Conservation (phyloP, 768 basidiomycete genomes). For the Strobilomyces echinocephalus region DNA sequence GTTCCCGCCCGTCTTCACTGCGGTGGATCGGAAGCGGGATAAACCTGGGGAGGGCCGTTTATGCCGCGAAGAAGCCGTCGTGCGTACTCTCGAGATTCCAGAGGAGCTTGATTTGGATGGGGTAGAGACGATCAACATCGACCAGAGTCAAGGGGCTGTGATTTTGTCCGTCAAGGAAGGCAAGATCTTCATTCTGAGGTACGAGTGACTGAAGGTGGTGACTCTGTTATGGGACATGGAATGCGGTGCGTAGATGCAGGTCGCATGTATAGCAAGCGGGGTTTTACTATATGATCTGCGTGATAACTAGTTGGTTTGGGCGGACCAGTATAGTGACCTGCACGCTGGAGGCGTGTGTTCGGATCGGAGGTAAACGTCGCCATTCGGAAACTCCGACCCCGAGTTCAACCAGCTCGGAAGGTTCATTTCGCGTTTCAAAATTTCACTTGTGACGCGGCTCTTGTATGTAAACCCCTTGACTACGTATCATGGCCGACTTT, state of each 20-base stretch:
- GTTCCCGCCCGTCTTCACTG: conserved; percentile 48
- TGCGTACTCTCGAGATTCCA: conserved; percentile 60
- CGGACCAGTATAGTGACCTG: no score
- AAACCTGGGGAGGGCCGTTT: conserved; percentile 12
- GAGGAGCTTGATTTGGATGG: conserved; percentile 57
- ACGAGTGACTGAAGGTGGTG: conserved; percentile 35
- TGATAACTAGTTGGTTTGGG: no score
- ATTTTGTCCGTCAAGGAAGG: conserved; percentile 65
- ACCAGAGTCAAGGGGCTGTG: conserved; percentile 70
- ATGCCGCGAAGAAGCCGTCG: conserved; percentile 39
- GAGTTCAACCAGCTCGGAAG: no score
- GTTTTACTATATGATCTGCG: background rate
- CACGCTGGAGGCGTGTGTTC: no score
- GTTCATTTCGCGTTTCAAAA: no score
- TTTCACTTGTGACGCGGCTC: no score
- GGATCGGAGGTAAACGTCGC: no score
- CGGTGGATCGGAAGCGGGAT: conserved; percentile 18
- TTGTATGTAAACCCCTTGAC: no score
- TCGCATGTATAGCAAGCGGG: background rate
- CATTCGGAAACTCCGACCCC: no score
- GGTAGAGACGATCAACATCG: conserved; percentile 75
- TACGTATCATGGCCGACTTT: no score
- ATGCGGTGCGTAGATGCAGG: background rate
- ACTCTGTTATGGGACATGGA: background rate
- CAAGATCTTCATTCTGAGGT: conserved; percentile 70